These are phyloP conservation scores for Xylaria flabelliformis DNA, from an alignment of 495 filamentous ascomycete genomes.

Conservation along the genomic window DNA sequence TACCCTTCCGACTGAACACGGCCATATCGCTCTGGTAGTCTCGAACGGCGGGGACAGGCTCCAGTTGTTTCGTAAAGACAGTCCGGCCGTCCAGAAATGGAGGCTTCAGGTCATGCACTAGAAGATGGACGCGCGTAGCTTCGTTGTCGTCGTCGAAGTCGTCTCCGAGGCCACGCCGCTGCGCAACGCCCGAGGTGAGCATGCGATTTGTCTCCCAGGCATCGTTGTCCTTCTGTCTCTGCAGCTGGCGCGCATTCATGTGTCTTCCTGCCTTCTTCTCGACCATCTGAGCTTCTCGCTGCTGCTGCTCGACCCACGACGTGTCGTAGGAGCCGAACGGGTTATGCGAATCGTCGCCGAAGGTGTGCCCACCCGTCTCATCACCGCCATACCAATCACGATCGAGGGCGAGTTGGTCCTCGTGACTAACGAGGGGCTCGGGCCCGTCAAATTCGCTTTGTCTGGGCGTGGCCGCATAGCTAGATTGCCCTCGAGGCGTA, in stretches of 20 bases:
- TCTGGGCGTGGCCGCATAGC: constrained; percentile 54
- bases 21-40: constrained; percentile 99
- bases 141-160: constrained; percentile 94
- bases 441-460: constrained; percentile 62
- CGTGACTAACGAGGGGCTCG: constrained; percentile 53
- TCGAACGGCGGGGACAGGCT: constrained; percentile 89
- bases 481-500: constrained; percentile 57
- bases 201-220: constrained; percentile 99
- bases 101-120: constrained; percentile 92
- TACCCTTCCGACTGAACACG: constrained; percentile 95
- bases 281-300: constrained; percentile 70
- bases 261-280: constrained; percentile 75
- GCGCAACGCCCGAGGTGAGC: constrained; percentile 94
- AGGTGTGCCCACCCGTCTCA: constrained; percentile 70
- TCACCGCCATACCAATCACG: constrained; percentile 87
- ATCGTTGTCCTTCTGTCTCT: constrained; percentile 93
- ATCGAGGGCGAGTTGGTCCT: constrained; percentile 71
- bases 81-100: constrained; percentile 95
- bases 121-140: constrained; percentile 84
- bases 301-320: constrained; percentile 70
- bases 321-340: constrained; percentile 66
- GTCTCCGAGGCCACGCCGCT: constrained; percentile 77
- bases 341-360: constrained; percentile 75
- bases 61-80: constrained; percentile 96
- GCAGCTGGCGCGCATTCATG: constrained; percentile 73